phyloP scores from a whole-genome alignment of 2,329 filamentous ascomycete species.

The Ophiostoma ips region DNA sequence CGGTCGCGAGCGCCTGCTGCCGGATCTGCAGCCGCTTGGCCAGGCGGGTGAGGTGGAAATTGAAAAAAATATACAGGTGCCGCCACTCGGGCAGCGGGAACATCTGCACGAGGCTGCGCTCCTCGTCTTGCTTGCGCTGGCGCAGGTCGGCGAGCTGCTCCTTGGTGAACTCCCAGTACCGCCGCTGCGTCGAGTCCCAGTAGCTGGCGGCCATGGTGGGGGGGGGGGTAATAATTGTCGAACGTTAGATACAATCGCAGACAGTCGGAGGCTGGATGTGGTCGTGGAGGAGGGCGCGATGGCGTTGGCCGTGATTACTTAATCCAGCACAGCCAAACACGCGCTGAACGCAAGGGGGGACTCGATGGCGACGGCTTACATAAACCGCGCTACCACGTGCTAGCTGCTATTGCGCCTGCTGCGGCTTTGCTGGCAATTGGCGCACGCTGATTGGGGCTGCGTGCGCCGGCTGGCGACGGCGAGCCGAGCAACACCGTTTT shows the following conservation, averaged over 20 bases:
- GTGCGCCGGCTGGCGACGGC: too few relatives aligned
- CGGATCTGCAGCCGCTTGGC: constrained; percentile 72
- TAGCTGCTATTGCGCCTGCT: too few relatives aligned
- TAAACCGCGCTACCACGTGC: constrained; percentile 8
- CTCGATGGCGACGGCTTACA: too few relatives aligned
- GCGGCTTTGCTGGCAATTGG: too few relatives aligned
- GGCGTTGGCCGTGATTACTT: neutral
- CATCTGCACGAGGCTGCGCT: constrained; percentile 58
- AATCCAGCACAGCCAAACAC: neutral
- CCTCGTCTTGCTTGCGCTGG: constrained; percentile 61
- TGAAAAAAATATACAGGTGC: constrained; percentile 76
- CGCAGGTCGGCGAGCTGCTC: constrained; percentile 65
- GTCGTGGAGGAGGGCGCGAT: neutral
- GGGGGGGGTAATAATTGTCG: too few relatives aligned
- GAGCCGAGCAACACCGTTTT: neutral
- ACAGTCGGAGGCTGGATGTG: too few relatives aligned
- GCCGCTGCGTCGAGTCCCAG: constrained; percentile 87
- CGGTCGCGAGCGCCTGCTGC: constrained; percentile 87
- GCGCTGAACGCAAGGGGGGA: too few relatives aligned
- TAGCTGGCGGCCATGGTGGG: constrained; percentile 77
- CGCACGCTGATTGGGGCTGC: constrained; percentile 6
- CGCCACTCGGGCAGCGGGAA: constrained; percentile 72
- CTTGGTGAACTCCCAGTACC: constrained; percentile 80
- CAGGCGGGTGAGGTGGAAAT: constrained; percentile 61
- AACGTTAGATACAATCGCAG: too few relatives aligned